phyloP scores from a whole-genome alignment of 305 asterid species.

The Fraxinus paxiana region DNA sequence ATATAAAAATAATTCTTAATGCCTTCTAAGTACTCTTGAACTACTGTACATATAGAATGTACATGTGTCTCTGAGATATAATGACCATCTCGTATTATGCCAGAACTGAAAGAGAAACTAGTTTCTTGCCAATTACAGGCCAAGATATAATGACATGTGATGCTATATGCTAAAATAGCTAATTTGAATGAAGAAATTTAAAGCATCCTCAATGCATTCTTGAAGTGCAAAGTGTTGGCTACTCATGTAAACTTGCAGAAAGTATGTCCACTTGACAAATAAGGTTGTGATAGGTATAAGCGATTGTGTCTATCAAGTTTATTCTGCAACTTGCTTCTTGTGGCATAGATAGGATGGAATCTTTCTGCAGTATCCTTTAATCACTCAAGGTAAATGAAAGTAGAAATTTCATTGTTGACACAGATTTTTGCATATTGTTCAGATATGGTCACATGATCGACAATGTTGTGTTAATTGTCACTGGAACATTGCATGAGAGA shows the following conservation, averaged over 20 bases:
- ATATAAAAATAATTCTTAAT: neutral
- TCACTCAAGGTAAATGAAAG: neutral
- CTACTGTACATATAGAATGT: neutral
- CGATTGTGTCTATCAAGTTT: neutral
- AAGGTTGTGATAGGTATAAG: neutral
- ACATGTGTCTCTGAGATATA: neutral
- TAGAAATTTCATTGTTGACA: neutral
- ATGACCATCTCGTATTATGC: neutral
- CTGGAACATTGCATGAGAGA: conserved; percentile 55
- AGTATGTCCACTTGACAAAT: neutral
- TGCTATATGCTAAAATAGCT: neutral
- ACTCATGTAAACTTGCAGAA: neutral
- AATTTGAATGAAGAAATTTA: neutral
- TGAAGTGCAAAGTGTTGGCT: neutral
- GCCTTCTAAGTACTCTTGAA: neutral
- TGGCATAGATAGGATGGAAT: neutral
- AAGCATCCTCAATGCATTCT: neutral
- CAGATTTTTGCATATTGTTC: neutral
- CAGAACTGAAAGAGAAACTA: neutral
- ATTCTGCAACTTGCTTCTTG: neutral
- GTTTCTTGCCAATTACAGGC: neutral
- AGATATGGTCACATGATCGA: conserved; percentile 57
- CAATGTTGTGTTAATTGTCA: conserved; percentile 48
- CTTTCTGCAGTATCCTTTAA: neutral
- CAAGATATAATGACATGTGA: neutral